These are phyloP conservation scores for Termitomyces sp. DNA, from an alignment of 768 basidiomycete genomes.

Conservation along the genomic window DNA sequence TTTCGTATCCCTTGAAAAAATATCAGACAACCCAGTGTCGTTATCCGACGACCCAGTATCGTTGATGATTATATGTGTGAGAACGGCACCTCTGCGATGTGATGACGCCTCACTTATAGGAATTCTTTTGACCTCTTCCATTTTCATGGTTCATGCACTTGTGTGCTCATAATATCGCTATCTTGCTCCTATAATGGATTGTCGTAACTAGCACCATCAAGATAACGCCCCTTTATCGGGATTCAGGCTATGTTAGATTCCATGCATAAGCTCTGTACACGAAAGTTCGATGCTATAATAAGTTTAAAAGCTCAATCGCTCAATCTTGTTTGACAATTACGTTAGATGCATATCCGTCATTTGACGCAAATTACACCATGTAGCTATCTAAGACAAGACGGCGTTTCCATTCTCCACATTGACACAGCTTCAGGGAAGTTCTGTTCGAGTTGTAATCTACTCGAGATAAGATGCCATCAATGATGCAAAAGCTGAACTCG, in stretches of 20 bases:
- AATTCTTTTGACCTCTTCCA: too few relatives aligned
- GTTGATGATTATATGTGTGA: too few relatives aligned
- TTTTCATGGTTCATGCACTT: background rate
- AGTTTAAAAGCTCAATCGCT: background rate
- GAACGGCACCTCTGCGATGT: too few relatives aligned
- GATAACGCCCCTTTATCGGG: too few relatives aligned
- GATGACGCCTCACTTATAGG: too few relatives aligned
- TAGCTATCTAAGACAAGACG: background rate
- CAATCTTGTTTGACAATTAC: background rate
- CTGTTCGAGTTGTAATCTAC: background rate
- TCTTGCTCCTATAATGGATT: too few relatives aligned
- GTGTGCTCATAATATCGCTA: too few relatives aligned
- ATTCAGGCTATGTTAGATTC: background rate
- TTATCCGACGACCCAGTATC: too few relatives aligned
- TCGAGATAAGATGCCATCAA: constrained; percentile 13
- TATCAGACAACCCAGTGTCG: too few relatives aligned
- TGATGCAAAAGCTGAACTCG: background rate
- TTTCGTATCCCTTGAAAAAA: too few relatives aligned
- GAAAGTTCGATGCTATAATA: background rate
- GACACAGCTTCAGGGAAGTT: too few relatives aligned
- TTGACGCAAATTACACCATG: background rate
- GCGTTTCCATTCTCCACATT: background rate
- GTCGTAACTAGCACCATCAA: too few relatives aligned
- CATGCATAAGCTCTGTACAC: background rate
- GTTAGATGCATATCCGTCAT: background rate